Conservation (phyloP, 257 asterid species). For the Datura wrightii region DNA sequence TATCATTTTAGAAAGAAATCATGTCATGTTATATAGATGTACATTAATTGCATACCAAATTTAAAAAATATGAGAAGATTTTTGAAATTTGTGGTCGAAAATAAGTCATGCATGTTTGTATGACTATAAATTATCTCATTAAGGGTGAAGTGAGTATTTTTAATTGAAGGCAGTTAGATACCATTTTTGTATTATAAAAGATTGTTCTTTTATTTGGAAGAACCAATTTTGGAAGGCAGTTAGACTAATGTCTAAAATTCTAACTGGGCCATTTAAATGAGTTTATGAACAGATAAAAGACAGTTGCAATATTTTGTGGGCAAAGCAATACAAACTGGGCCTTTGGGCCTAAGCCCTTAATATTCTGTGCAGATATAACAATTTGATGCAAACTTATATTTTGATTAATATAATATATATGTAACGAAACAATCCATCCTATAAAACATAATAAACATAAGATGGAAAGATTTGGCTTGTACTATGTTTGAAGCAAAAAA, state of each 20-base stretch:
- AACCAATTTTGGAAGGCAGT: neutral
- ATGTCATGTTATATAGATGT: neutral
- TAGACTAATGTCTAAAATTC: neutral
- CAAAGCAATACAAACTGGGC: neutral
- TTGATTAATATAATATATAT: too few relatives aligned
- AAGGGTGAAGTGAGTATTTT: too few relatives aligned
- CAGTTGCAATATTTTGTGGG: neutral
- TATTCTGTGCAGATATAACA: neutral
- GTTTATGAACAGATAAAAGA: neutral
- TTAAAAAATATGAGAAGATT: too few relatives aligned
- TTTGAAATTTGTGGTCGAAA: too few relatives aligned
- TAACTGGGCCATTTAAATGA: neutral
- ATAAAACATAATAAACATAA: too few relatives aligned
- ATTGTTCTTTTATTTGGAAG: too few relatives aligned
- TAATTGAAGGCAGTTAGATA: neutral
- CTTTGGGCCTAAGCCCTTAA: neutral
- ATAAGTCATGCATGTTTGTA: too few relatives aligned
- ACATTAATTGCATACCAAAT: too few relatives aligned
- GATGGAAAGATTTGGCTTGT: too few relatives aligned
- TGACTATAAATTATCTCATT: too few relatives aligned
- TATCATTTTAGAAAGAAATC: neutral
- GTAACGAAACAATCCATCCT: too few relatives aligned
- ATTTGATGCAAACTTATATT: neutral
- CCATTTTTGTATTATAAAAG: neutral
- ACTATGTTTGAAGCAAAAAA: too few relatives aligned